Base-by-base conservation (phyloP, 257 asterid species). In the Linaria vulgaris region DNA sequence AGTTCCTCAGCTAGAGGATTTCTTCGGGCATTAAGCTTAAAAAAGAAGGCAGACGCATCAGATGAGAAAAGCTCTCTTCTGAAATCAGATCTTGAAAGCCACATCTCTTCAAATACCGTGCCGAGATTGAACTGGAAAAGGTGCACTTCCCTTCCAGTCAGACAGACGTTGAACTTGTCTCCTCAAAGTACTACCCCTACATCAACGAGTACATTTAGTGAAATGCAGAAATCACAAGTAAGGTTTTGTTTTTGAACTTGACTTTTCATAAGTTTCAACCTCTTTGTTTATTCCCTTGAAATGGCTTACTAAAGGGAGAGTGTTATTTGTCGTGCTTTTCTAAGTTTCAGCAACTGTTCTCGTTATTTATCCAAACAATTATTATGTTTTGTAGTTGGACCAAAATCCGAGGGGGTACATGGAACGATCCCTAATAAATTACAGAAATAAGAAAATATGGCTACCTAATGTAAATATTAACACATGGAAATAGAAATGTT, bases 101-200 rank as follows among this genome's bases (percentile, higher is more conserved):
- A 95, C 6, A 59, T 62, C 66, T 57, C 77, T 41, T 59, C 86
- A 10, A 75, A 80, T 70, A 52, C 58, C 25, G 19, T 65, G 48
- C 59, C 84, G 2, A 59, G 53, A 10, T 9, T 59, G 20, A 57
- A 72, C 34, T 80, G 95, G 96, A 75, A 75, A 54, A 82, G 79
- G 74, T 80, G 95, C 61, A 64, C 84, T 34, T 91, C 98, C 11
- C 83, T 91, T 76, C 98, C 98, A 4, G 88, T 80, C 56, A 79
- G 94, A 1, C 91, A 82, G 39, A 94, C 87, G 56, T 66, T 91
- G 13, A 54, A 64, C 72, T 56, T 72, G 57, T 75, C 96, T 49
- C 96, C 96, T 9, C 72, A 73, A 9, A 77, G 70, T 71, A 59
- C 68, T 34, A 73, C 74, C 31, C 88, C 88, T 5, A n/a, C 78